Conservation (phyloP, 345 rosid genomes). For the Cardamine chenopodiifolia region DNA sequence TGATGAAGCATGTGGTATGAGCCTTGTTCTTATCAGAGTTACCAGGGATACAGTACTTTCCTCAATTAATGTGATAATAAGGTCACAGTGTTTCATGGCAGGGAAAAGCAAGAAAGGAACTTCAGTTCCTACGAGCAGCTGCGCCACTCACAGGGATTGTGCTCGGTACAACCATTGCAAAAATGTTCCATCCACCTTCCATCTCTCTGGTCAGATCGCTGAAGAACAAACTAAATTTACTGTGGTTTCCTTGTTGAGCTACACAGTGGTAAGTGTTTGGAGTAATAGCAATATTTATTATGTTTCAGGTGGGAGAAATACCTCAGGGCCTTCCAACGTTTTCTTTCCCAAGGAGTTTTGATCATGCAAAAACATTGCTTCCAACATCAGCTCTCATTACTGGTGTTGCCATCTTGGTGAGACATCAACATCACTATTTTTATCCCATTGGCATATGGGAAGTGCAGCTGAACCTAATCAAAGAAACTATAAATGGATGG, state of each 20-base stretch:
- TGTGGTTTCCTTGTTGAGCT: slow-evolving; percentile 10
- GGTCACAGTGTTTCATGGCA: slow-evolving; percentile 46
- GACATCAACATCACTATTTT: slow-evolving; percentile 36
- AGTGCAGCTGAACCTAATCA: slow-evolving; percentile 16
- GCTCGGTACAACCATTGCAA: slow-evolving; percentile 79
- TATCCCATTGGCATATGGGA: slow-evolving; percentile 3
- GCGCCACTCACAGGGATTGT: slow-evolving; percentile 95
- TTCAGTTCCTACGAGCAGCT: slow-evolving; percentile 83
- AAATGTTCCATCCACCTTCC: slow-evolving; percentile 78
- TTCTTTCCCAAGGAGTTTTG: slow-evolving; percentile 76
- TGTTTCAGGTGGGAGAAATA: slow-evolving; percentile 89
- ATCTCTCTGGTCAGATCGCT: slow-evolving; percentile 76
- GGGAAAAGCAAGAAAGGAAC: slow-evolving; percentile 90
- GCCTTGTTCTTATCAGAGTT: slow-evolving; percentile 28
- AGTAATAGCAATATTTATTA: slow-evolving; percentile 31
- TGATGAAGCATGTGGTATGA: slow-evolving; percentile 92
- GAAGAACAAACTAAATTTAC: slow-evolving; percentile 10
- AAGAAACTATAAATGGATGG: slow-evolving; percentile 7
- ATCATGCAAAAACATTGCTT: slow-evolving; percentile 70
- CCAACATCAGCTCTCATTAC: slow-evolving; percentile 94
- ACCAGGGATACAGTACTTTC: slow-evolving; percentile 8
- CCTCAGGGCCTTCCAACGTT: slow-evolving; percentile 95
- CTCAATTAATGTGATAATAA: slow-evolving; percentile 16
- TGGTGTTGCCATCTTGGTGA: slow-evolving; percentile 98
- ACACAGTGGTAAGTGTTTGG: slow-evolving; percentile 13